Percentiles rank a stretch among this genome's conserved stretches.
phyloP scores from a whole-genome alignment of 768 basidiomycete genomes.

The Naganishia vaughanmartiniae region DNA sequence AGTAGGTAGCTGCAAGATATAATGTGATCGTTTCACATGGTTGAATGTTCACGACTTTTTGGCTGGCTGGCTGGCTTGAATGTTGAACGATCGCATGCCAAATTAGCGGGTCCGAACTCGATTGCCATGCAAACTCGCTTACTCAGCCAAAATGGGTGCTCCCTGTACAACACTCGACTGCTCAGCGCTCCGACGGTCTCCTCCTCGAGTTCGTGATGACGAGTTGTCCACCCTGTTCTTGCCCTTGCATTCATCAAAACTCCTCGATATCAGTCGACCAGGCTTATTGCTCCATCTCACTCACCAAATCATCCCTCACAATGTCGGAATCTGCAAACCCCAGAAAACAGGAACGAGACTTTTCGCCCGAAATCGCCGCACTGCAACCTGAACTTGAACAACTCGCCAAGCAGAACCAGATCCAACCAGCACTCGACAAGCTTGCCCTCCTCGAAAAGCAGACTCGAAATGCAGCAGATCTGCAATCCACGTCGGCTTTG shows the following conservation, averaged over 20 bases:
- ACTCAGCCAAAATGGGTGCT: background rate
- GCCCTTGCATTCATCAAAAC: background rate
- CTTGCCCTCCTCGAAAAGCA: conserved; percentile 88
- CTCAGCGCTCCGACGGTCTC: background rate
- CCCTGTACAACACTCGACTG: background rate
- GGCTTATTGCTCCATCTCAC: background rate
- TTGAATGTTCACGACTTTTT: conserved; percentile 9
- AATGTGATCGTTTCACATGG: background rate
- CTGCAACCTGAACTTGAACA: conserved; percentile 67
- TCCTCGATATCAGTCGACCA: background rate
- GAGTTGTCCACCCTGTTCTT: conserved; percentile 6
- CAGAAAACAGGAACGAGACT: conserved; percentile 61
- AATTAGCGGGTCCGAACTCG: background rate
- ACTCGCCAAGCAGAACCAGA: conserved; percentile 74
- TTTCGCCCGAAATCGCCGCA: conserved; percentile 73
- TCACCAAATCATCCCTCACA: background rate
- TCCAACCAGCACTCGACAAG: conserved; percentile 85
- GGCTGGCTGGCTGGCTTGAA: background rate
- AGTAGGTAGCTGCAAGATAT: background rate
- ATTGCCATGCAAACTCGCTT: background rate
- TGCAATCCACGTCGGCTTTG: conserved; percentile 82
- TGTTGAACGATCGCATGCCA: background rate
- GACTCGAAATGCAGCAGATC: conserved; percentile 92
- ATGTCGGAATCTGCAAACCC: conserved; percentile 21
- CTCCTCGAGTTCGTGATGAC: conserved; percentile 12